Percentiles rank a stretch among this genome's conserved stretches.
phyloP scores from a whole-genome alignment of 2,329 filamentous ascomycete species.

The Botrytis byssoidea region DNA sequence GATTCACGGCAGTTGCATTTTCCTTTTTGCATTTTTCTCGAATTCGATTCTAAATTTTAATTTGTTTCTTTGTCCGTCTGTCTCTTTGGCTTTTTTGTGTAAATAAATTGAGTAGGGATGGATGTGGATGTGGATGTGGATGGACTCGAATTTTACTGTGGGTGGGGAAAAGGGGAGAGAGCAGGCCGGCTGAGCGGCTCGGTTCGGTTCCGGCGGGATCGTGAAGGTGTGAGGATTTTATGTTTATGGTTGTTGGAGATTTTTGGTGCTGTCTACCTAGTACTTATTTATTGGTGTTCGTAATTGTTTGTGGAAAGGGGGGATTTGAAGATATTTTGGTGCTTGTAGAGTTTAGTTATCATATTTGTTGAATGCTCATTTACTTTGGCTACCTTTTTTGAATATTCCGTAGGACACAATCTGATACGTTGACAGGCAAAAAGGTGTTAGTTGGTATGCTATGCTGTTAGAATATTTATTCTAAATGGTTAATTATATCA shows the following conservation, averaged over 20 bases:
- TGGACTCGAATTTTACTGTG: background rate
- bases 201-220: background rate
- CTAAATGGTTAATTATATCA: no score
- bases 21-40: background rate
- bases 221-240: background rate
- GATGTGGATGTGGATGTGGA: no score
- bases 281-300: background rate
- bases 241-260: background rate
- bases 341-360: no score
- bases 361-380: no score
- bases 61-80: no score
- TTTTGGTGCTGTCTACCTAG: background rate
- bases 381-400: no score
- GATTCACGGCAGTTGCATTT: constrained; percentile 17
- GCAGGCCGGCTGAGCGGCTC: background rate
- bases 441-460: no score
- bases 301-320: background rate
- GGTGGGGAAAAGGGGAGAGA: background rate
- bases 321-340: background rate
- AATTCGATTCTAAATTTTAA: no score
- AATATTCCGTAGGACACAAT: no score
- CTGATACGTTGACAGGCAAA: no score
- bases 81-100: no score
- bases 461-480: no score
- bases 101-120: background rate